phyloP scores from a whole-genome alignment of 2,329 filamentous ascomycete species.

The Xylaria polymorpha region DNA sequence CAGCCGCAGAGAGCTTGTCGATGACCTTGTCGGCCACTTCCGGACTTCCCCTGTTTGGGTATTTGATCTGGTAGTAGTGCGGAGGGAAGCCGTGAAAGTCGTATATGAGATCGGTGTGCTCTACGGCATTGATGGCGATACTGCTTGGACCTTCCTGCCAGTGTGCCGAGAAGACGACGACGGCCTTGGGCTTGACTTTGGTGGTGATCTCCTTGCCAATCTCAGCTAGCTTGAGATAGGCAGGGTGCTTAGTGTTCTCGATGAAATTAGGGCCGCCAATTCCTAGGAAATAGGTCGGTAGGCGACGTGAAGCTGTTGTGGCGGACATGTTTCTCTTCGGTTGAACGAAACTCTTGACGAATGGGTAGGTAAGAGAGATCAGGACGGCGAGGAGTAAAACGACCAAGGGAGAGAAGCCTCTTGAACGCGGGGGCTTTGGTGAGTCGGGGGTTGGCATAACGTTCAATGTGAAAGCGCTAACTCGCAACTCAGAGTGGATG shows the following conservation, averaged over 20 bases:
- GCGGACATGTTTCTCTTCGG: no score
- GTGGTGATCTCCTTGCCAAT: slow-evolving; percentile 70
- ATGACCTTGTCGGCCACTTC: slow-evolving; percentile 65
- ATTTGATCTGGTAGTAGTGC: slow-evolving; percentile 69
- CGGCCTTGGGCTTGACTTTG: slow-evolving; percentile 69
- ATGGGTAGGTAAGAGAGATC: slow-evolving; percentile 5
- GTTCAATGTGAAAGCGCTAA: no score
- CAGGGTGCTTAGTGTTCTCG: slow-evolving; percentile 68
- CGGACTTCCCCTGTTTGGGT: slow-evolving; percentile 66
- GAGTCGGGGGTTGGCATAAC: no score
- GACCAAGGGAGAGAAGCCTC: background rate
- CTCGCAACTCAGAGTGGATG: no score
- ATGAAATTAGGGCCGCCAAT: slow-evolving; percentile 64
- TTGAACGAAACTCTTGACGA: background rate
- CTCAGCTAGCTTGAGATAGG: slow-evolving; percentile 62
- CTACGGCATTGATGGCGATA: slow-evolving; percentile 67
- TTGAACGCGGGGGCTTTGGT: background rate
- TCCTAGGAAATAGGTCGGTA: no score
- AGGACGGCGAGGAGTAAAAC: background rate
- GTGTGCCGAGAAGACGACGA: slow-evolving; percentile 74
- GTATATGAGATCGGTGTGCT: slow-evolving; percentile 67
- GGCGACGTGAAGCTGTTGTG: no score
- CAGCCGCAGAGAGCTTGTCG: slow-evolving; percentile 57
- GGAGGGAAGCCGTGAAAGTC: slow-evolving; percentile 72
- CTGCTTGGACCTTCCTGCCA: slow-evolving; percentile 66